Base-by-base conservation (phyloP, 176 grass and related monocot species). In the Cymbopogon citratus region DNA sequence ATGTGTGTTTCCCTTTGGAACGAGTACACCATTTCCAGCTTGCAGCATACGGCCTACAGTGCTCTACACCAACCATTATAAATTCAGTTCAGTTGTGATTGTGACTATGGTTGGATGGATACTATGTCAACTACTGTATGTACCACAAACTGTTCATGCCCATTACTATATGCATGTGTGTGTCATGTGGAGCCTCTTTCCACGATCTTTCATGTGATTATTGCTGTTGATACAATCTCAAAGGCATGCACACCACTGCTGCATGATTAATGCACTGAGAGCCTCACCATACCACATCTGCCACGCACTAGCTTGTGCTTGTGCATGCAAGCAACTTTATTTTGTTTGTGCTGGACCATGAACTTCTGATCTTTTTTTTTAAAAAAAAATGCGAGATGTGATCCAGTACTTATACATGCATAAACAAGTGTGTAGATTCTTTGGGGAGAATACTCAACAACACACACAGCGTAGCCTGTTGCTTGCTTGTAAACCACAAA, bases 401-500 rank as follows among this genome's bases (percentile, higher is more conserved):
- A n/a, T n/a, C n/a, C n/a, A n/a, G n/a, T n/a, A n/a, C n/a, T n/a
- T 2, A 9, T 57, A 1, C 7, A 56, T 56, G 33, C 18, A 54
- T 54, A 76, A 76, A 59, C 52, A 76, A 61, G 23, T 19, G 15
- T 24, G 10, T 80, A 8, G 23, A 29, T 73, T 41, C 65, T 70
- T 57, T 70, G 26, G 34, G 65, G 31, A 16, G 21, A 46, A 79
- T 46, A 18, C 31, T 27, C 12, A 27, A 13, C 24, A 27, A 28
- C 12, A 14, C 25, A 28, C 12, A 14, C 25, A 9, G 11, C 25
- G 15, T 29, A 38, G 12, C 13, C 11, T 28, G 12, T 9, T 82
- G 60, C 61, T 92, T 83, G 75, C 80, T 89, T 89, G 76, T 51
- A 81, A 77, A 5, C 67, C 75, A 84, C 81, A 89, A 89, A 92